phyloP scores from a whole-genome alignment of 352 stramenopile genomes.

The Phytophthora tentaculata region DNA sequence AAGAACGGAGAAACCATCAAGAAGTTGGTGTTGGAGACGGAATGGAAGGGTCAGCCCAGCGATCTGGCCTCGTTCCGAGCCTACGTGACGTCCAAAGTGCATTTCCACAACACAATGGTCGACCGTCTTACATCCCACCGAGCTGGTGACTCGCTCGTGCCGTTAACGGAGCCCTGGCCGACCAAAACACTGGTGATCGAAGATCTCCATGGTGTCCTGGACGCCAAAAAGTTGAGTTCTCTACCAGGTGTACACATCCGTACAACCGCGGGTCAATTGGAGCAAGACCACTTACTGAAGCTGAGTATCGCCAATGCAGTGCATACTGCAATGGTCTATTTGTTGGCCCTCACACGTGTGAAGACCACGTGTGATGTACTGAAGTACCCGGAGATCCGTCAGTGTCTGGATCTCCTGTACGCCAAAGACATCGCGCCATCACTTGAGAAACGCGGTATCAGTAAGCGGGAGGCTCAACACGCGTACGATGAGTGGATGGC shows the following conservation, averaged over 20 bases:
- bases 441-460: slow-evolving; percentile 10
- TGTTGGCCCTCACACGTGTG: slow-evolving; percentile 55
- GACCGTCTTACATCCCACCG: slow-evolving; percentile 75
- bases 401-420: slow-evolving; percentile 88
- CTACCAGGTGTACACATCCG: too few relatives aligned
- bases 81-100: slow-evolving; percentile 59
- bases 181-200: slow-evolving; percentile 73
- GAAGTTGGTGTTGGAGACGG: slow-evolving; percentile 37
- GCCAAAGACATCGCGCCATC: slow-evolving; percentile 77
- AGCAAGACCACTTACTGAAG: too few relatives aligned
- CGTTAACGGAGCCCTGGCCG: slow-evolving; percentile 64
- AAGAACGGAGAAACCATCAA: slow-evolving; percentile 71
- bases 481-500: slow-evolving; percentile 87
- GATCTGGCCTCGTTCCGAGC: slow-evolving; percentile 22
- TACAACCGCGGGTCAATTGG: too few relatives aligned
- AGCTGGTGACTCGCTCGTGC: slow-evolving; percentile 50
- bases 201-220: slow-evolving; percentile 55
- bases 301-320: slow-evolving; percentile 71
- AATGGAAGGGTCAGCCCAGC: slow-evolving; percentile 17
- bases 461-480: slow-evolving; percentile 39
- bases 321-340: slow-evolving; percentile 91
- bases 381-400: slow-evolving; percentile 44
- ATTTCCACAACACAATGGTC: slow-evolving; percentile 89
- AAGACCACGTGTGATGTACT: slow-evolving; percentile 24
- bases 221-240: slow-evolving; percentile 12